Evolutionary conservation across 306 rosid genomes (phyloP), one percentile per base, ranked within the genome.

Genomic region (Begonia loranthoides): DNA sequence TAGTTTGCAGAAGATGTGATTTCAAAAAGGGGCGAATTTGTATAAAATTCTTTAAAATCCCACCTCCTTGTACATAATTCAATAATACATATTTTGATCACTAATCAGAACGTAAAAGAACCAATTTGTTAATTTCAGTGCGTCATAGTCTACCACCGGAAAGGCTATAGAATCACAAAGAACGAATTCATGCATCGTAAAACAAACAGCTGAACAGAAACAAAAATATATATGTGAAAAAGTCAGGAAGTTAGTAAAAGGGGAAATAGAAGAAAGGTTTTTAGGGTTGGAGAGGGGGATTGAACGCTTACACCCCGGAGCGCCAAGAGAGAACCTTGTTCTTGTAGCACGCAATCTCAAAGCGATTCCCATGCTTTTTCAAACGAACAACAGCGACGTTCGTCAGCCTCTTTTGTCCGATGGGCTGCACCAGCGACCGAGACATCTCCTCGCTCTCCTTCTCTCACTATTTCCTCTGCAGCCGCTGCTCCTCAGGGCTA

Each of bases 321-420:
- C 97, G 97, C 97, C 97, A 90, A 13, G 97, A 72, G 51, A 90
- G 97, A 47, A 74, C 95, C 51, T 92, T 90, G 80, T 90, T 90
- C 52, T 87, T 87, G 68, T 76, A 90, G 61, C 95, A 90, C 4
- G 97, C 94, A 13, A 90, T 78, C 79, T 90, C 97, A 10, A 90
- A 90, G 60, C 97, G 95, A 28, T 17, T 69, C 38, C 97, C 95
- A 1, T 53, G 85, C 64, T 76, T 85, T 61, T 82, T 90, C 17
- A 90, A 80, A 57, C 97, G 97, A 21, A 85, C 97, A 38, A 78
- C 94, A 4, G 97, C 97, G 8, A 90, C 97, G 68, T 85, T 90
- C 15, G 97, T 90, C 53, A 90, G 78, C 78, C 94, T 63, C 80
- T 90, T 90, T 66, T 90, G 97, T 55, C 97, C 97, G 38, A 89